Evolutionary conservation across 116 monocot genomes (phyloP), one percentile per base, ranked within the genome.

Genomic region (Papilionanthe hybrid): DNA sequence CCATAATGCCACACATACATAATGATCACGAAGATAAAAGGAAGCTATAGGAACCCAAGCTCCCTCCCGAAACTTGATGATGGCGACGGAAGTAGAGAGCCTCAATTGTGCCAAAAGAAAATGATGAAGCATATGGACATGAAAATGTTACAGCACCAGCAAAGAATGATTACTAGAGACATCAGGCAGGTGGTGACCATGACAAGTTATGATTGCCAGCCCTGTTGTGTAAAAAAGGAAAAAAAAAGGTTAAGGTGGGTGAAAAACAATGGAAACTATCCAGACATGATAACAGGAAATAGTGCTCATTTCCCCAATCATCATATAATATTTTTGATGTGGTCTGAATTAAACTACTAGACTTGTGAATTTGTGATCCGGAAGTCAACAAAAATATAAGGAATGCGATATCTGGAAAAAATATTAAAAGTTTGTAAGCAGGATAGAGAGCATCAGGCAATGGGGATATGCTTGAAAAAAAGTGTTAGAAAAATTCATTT

Each of bases 51-150:
- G 77, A 9, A 77, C 29, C 77, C 77, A 77, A 27, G 77, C 77
- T 53, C 77, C 77, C 41, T 77, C 77, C 29, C 1, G 57, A 57
- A 77, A 77, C 20, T 77, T 77, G 58, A 77, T 50, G 32, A 77
- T 41, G 41, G 77, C 55, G 20, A 58, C 57, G 10, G 77, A 77
- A 77, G 37, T 57, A 77, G 18, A 77, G 77, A 5, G 37, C 77
- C 32, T 77, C 77, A 10, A 77, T 77, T 29, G 77, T 29, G 57
- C 77, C 77, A 41, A 77, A n/a, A 77, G 77, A 77, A 77, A 37
- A 77, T 13, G 17, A 77, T 10, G 77, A 77, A 77, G 37, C 30
- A 49, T 18, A 58, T 28, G 56, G 77, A 30, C 7, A 56, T 8
- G 18, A 58, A 7, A 15, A 50, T 12, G 77, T 19, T 11, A 12